Evolutionary conservation across 169 alveolate species (phyloP), one percentile per base, ranked within the genome.

Genomic region (Eimeria falciformis): DNA sequence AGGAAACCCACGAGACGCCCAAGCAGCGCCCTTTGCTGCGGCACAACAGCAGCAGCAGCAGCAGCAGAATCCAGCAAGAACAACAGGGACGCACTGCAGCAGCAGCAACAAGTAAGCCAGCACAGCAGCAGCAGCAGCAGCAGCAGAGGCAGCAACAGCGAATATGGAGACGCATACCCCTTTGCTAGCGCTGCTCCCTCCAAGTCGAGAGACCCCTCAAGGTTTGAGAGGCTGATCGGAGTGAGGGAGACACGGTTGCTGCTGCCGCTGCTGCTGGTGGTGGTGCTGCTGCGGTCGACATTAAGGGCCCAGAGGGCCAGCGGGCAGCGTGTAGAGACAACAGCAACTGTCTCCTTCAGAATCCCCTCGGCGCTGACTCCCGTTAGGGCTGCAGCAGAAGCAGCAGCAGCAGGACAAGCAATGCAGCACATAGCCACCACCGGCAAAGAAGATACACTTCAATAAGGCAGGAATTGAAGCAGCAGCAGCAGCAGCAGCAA

Each of bases 31-130:
- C 85, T 43, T 75, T 75, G 33, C 85, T 75, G 85, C 58, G 45
- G 85, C 85, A 75, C 50, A 75, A 17, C 62, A 37, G 65, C 66
- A 46, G 85, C 85, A 46, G 66, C 85, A 75, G 85, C 85, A 45
- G 85, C 85, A 43, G 85, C 85, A 75, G 85, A 12, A 40, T 18
- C 27, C 18, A 69, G 33, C 29, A 33, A 5, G 4, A 9, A 5
- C 2, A 43, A 11, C 21, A 14, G 53, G n/a, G 4, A 69, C 23
- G 55, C 0, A 65, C 65, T 21, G 65, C 84, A 33, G 79, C 79
- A 45, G 12, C 56, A 27, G 6, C 37, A 23, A 46, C 37, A n/a
- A 29, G 1, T 3, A 46, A 25, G 45, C 12, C 85, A 25, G 66
- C 17, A 43, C 85, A 45, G 45, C 43, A 75, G 66, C 56, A 45